Conservation (phyloP, 208 protist genomes). For the Vickermania ingenoplastis region DNA sequence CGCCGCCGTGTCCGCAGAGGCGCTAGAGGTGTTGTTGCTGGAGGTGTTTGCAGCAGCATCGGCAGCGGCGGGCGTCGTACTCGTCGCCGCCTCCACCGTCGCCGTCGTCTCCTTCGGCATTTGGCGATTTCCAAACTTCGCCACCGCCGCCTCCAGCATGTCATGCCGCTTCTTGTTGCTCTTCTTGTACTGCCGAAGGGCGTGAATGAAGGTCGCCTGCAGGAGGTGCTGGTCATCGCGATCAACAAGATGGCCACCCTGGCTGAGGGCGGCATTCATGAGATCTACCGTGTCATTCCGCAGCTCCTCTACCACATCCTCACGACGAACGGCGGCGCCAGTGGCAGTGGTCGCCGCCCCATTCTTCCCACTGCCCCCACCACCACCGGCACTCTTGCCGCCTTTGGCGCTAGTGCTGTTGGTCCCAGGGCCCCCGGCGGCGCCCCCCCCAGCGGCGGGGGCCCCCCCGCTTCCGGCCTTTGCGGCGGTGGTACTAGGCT, state of each 20-base stretch:
- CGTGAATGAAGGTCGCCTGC: conserved; percentile 70
- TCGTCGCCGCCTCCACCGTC: conserved; percentile 1
- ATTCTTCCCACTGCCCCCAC: conserved; percentile 25
- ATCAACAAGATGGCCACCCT: conserved; percentile 79
- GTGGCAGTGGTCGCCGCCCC: conserved; percentile 23
- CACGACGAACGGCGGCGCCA: conserved; percentile 22
- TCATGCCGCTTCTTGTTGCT: conserved; percentile 72
- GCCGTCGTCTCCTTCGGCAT: conserved; percentile 22
- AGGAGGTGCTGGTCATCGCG: conserved; percentile 79
- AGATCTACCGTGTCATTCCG: conserved; percentile 74
- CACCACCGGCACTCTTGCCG: conserved; percentile 1
- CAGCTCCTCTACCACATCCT: conserved; percentile 61
- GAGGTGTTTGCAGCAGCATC: no score
- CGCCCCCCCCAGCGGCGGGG: conserved; percentile 4
- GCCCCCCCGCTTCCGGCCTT: neutral
- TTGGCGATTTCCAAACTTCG: conserved; percentile 60
- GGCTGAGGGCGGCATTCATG: conserved; percentile 82
- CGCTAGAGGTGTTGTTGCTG: no score
- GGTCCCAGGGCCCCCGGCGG: neutral
- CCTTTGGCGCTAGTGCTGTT: conserved; percentile 8
- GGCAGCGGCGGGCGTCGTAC: neutral
- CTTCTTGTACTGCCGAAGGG: conserved; percentile 60
- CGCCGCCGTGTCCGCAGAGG: no score
- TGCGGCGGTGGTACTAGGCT: conserved; percentile 2
- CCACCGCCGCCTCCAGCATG: conserved; percentile 69